phyloP scores from a whole-genome alignment of 73 alveolate genomes.

The Tetrahymena thermophila region DNA sequence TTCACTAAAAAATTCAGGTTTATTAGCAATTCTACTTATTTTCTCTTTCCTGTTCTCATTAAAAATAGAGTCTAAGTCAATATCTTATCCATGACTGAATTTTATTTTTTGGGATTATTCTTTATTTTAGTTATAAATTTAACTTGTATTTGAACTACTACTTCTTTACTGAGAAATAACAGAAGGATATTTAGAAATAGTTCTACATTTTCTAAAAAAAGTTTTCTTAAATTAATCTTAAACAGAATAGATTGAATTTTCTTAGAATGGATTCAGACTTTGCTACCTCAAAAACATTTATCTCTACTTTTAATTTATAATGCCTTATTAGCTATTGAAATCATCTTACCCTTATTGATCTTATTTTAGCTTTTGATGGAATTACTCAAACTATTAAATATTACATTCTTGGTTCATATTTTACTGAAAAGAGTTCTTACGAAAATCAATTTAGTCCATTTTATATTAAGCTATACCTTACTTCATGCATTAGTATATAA shows the following conservation, averaged over 20 bases:
- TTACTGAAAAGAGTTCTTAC: background rate
- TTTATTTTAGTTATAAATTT: background rate
- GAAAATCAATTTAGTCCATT: background rate
- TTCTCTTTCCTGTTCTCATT: background rate
- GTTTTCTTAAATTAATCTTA: background rate
- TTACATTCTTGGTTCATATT: too few relatives aligned
- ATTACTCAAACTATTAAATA: background rate
- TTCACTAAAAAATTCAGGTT: background rate
- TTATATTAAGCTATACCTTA: background rate
- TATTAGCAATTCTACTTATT: background rate
- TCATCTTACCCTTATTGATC: background rate
- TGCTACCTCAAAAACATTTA: background rate
- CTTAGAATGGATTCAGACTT: background rate
- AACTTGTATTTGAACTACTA: background rate
- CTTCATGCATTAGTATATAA: background rate
- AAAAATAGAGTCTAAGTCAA: background rate
- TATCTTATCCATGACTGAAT: background rate
- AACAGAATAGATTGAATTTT: background rate
- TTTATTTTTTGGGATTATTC: background rate
- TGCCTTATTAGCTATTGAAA: background rate
- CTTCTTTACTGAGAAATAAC: background rate
- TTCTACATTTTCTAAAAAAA: background rate
- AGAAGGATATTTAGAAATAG: background rate
- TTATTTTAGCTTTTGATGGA: too few relatives aligned
- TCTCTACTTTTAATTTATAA: background rate